phyloP scores from a whole-genome alignment of 2,329 filamentous ascomycete species.

The Colletotrichum agaves region DNA sequence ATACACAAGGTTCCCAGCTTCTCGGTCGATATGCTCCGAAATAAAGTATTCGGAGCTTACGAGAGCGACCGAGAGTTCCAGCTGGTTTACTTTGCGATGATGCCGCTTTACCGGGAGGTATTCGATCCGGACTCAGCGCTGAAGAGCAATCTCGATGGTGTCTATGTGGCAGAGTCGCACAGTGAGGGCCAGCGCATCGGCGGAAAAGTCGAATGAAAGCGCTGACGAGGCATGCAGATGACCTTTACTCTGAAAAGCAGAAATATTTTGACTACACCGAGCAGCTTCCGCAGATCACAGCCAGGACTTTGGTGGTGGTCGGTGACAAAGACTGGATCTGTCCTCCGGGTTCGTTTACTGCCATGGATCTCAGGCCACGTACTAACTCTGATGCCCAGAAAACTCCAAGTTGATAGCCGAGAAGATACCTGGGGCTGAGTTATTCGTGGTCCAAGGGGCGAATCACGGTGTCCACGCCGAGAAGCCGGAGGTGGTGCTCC shows the following conservation, averaged over 20 bases:
- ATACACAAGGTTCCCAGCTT: slow-evolving; percentile 48
- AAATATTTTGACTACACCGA: slow-evolving; percentile 53
- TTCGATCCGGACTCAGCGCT: slow-evolving; percentile 49
- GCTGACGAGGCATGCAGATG: slow-evolving; percentile 41
- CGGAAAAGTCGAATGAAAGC: neutral
- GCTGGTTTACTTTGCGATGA: slow-evolving; percentile 50
- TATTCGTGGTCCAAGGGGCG: slow-evolving; percentile 45
- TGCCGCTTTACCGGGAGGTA: slow-evolving; percentile 49
- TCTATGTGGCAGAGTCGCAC: slow-evolving; percentile 50
- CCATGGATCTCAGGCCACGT: too few species aligned
- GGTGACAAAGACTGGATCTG: slow-evolving; percentile 54
- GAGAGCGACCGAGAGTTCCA: slow-evolving; percentile 51
- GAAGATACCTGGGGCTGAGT: slow-evolving; percentile 42
- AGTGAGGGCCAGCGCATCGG: slow-evolving; percentile 41
- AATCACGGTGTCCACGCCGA: slow-evolving; percentile 52
- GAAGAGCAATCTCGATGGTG: slow-evolving; percentile 42
- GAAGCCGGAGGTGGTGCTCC: slow-evolving; percentile 45
- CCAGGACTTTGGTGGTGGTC: slow-evolving; percentile 50
- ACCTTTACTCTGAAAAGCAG: slow-evolving; percentile 47
- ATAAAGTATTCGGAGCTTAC: slow-evolving; percentile 52
- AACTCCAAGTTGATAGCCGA: slow-evolving; percentile 47
- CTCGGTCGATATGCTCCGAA: slow-evolving; percentile 49
- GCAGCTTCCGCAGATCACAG: slow-evolving; percentile 44
- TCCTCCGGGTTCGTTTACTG: slow-evolving; percentile 43
- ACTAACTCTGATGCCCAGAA: slow-evolving; percentile 38